These are phyloP conservation scores for Clonostachys byssicola DNA, from an alignment of 2,329 filamentous ascomycete genomes.

Conservation along the genomic window DNA sequence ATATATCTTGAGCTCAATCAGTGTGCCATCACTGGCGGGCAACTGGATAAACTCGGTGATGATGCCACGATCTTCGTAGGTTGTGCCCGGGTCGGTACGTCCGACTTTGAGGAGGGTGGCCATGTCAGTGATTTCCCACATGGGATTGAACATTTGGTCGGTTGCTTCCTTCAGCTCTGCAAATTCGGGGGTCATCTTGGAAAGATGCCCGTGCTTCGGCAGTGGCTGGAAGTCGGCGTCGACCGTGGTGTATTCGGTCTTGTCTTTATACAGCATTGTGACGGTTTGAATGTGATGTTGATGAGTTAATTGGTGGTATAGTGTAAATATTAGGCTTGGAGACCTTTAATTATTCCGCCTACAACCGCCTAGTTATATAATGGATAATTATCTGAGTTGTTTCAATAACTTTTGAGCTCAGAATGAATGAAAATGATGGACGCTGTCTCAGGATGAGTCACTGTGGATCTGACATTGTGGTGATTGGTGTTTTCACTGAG, in stretches of 20 bases:
- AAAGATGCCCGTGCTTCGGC: conserved; percentile 12
- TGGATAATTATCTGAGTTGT: no score
- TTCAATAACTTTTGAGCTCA: no score
- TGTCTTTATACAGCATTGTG: conserved; percentile 1
- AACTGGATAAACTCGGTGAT: conserved; percentile 8
- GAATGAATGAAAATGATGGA: no score
- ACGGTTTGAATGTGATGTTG: no score
- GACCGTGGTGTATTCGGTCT: conserved; percentile 6
- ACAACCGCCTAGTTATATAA: no score
- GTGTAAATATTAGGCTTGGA: no score
- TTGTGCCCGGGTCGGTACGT: conserved; percentile 5
- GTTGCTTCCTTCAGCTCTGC: conserved; percentile 1
- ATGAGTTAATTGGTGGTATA: no score
- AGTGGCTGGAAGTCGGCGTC: conserved; percentile 5
- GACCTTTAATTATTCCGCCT: no score
- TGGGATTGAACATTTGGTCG: not conserved
- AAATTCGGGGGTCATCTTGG: conserved; percentile 1
- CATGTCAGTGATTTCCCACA: conserved; percentile 1
- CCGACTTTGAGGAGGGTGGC: not conserved
- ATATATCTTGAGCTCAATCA: conserved; percentile 12
- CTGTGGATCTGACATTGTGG: no score
- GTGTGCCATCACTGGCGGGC: conserved; percentile 7
- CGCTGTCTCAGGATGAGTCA: no score
- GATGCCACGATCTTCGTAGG: conserved; percentile 8
- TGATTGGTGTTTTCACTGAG: no score